Base-by-base conservation (phyloP, 208 protist genomes). In the Leishmania braziliensis region DNA sequence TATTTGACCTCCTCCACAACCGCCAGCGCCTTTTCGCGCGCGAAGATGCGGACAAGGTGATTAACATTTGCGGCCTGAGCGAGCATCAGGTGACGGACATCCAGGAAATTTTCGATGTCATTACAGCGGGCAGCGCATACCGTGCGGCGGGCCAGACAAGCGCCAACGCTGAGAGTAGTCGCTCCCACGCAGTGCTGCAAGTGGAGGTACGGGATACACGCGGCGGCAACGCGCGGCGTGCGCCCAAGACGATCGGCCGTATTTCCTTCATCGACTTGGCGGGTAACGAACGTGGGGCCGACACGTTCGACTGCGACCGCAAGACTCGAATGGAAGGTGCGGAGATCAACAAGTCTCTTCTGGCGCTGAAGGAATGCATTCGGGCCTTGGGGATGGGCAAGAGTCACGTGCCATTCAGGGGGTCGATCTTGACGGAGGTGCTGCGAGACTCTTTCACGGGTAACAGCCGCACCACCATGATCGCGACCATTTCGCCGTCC, bases 191-290 rank as follows among this genome's bases (percentile, higher is more conserved):
- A 20, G 94, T 99, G 77, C 81, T 99, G 78, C 92, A 97, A 71
- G 89, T 99, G 14, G 91, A 96, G 78, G 84, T 99, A 48, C 86
- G 90, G 0, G 87, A 93, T 43, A 77, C 78, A 53, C 77, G 78
- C 33, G 65, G 71, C 56, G 65, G 78, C 36, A 80, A 80, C 29
- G 79, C 81, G 5, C 88, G 86, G 48, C 70, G 85, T 20, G 89
- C 89, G 36, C 83, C 83, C 18, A 91, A 93, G 83, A 91, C 84
- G 12, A 89, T 98, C 78, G 98, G 98, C 46, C 97, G 98, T 83
- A 98, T 99, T 68, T 99, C 96, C 36, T 99, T 99, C 86, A 99
- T 99, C 86, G 99, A 99, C 86, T 87, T 99, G 18, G 99, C 99
- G 54, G 99, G 99, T 43, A 99, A 95, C 82, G 99, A 99, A 89